Base-by-base conservation (phyloP, 2,329 filamentous ascomycete genomes). In the Fragosphaeria purpurea region DNA sequence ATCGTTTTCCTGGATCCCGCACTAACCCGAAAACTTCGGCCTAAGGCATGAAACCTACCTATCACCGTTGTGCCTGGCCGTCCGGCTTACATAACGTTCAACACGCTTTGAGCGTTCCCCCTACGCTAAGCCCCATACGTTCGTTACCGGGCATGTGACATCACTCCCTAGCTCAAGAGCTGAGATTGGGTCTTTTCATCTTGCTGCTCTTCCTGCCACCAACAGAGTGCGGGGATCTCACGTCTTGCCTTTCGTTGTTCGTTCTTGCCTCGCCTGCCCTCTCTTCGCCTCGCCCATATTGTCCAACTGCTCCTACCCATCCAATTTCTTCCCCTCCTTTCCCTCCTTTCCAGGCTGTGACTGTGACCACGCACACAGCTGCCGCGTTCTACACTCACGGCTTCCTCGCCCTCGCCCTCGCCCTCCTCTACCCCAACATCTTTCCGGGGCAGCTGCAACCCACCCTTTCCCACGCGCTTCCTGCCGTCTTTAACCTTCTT, bases 1-100 rank as follows among this genome's bases (percentile, higher is more conserved):
- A 22, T 22, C 22, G 22, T 50, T 50, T 49, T 39, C 50, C 42
- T 48, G 46, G 40, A 44, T 47, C 48, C 51, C 51, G 51, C 47
- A 34, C 48, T 44, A 48, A 47, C 44, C 47, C 53, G 53, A 48
- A 44, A 38, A 11, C 47, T 41, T 33, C 30, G 41, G 53, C 53
- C 53, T 53, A 42, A 51, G 53, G 53, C 48, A 38, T 0, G 6
- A 13, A 51, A n/a, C 4, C 8, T 30, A 37, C 10, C 11, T 13
- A 6, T 37, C 41, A 46, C 48, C 3, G 22, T 22, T 22, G 22
- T 22, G 22, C 22, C 22, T 22, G 22, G 22, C 22, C 22, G 3
- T 22, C 22, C 22, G 22, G 22, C 22, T 22, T 22, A 22, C 22
- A 22, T 22, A 22, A 22, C 22, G 22, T 22, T 22, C 22, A 22